Base-by-base conservation (phyloP, 1,284 basidiomycete genomes). In the Termitomyces sp. region DNA sequence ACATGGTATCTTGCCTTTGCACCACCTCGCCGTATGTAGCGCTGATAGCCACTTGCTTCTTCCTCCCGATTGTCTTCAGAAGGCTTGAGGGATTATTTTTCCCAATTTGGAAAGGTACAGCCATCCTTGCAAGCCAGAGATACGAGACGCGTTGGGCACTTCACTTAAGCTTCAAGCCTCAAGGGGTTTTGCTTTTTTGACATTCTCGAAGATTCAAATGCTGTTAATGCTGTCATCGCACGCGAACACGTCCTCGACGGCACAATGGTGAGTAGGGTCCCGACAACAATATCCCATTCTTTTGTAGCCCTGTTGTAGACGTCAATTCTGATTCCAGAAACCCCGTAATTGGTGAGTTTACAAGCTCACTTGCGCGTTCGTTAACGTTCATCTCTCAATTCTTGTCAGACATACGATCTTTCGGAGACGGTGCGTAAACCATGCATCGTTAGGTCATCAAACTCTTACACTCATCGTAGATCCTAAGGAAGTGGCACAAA, bases 101-200 rank as follows among this genome's bases (percentile, higher is more conserved):
- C 78, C 57, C 78, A 86, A 60, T 87, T 85, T 65, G 85, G 85
- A 68, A 87, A 87, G 78, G 78, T 80, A 71, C 50, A 61, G 44
- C 49, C 47, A 19, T 16, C 19, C 16, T 37, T 31, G 11, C 41
- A 26, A 38, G 13, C 45, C 42, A 26, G 37, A 42, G 31, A 97
- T 97, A 92, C 88, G 93, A 61, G 95, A 97, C 68, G 83, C 86
- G 13, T 83, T 86, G 30, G 93, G 93, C 39, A 85, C 91, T 18
- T 97, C n/a, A n/a, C n/a, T n/a, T n/a, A n/a, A n/a, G n/a, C n/a
- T n/a, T n/a, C n/a, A n/a, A n/a, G n/a, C n/a, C n/a, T n/a, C 95
- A 46, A 78, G 95, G 54, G 93, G 94, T 10, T 97, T 97, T 70
- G 95, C 93, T 0, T 97, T 97, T 71, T 75, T 97, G 62, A 97